A percentile compares a stretch with the other conserved stretches of the same genome.
These are phyloP conservation scores for Tolypocladium sp. DNA, from an alignment of 2,329 filamentous ascomycete genomes.

Conservation along the genomic window DNA sequence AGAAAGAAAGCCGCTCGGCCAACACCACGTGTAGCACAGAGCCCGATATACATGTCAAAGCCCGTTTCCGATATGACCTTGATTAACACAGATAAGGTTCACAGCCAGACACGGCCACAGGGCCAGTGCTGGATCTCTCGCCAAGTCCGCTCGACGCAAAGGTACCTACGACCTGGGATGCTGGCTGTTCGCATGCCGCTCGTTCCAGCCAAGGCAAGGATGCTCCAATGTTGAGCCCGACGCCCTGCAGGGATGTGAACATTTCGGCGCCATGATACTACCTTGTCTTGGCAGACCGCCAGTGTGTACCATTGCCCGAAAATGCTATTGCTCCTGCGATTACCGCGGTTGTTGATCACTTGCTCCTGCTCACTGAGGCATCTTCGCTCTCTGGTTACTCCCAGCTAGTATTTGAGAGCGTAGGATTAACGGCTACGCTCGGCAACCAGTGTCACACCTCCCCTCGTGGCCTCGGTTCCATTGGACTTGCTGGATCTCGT, in stretches of 20 bases:
- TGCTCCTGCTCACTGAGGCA: neutral
- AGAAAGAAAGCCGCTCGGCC: neutral
- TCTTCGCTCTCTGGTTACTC: neutral
- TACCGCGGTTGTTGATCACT: neutral
- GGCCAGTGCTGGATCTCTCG: neutral
- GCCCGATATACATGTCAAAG: neutral
- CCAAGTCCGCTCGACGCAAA: neutral
- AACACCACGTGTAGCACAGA: neutral
- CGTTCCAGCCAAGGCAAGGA: conserved; percentile 1
- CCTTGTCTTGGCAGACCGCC: conserved; percentile 1
- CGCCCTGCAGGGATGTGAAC: neutral
- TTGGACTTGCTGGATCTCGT: no score
- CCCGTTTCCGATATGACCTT: neutral
- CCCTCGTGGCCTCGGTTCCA: neutral
- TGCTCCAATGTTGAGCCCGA: neutral
- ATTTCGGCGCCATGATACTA: neutral
- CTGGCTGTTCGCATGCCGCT: conserved; percentile 1
- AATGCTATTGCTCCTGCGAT: neutral
- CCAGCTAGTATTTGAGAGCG: neutral
- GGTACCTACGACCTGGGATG: neutral
- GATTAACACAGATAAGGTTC: neutral
- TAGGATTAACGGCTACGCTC: neutral
- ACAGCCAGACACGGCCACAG: neutral
- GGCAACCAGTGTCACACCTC: neutral
- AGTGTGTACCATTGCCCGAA: neutral